Evolutionary conservation across 352 stramenopile genomes (phyloP).

Genomic region (Phytophthora meadii): DNA sequence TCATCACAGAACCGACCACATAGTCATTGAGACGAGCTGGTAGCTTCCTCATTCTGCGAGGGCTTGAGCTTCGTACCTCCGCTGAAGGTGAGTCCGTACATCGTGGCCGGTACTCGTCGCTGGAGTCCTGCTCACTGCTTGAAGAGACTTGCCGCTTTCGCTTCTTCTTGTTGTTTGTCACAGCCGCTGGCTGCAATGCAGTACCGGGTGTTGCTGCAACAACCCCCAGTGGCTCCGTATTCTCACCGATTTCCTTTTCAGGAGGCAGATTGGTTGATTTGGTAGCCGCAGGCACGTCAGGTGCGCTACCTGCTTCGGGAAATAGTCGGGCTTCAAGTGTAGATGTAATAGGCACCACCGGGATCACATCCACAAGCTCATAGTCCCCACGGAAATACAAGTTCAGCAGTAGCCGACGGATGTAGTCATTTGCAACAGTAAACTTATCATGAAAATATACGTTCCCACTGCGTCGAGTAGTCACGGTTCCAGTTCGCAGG

Average conservation of each 20-base stretch:
- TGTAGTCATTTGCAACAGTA: conserved; percentile 6
- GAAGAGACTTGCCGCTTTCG: background rate
- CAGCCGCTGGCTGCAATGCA: too few relatives aligned
- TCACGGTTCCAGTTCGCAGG: conserved; percentile 12
- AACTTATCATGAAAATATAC: conserved; percentile 13
- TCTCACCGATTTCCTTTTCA: too few relatives aligned
- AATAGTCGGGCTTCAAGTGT: background rate
- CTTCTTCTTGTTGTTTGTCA: background rate
- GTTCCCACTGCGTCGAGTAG: conserved; percentile 20
- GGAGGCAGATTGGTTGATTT: too few relatives aligned
- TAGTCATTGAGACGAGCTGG: conserved; percentile 3
- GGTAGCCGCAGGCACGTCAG: background rate
- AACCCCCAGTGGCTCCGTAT: too few relatives aligned
- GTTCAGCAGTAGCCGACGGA: conserved; percentile 14
- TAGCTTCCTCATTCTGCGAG: background rate
- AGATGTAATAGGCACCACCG: conserved; percentile 10
- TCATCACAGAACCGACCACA: conserved; percentile 11
- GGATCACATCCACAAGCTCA: conserved; percentile 2
- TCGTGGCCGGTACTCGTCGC: background rate
- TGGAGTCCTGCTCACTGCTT: conserved; percentile 1
- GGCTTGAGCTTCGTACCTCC: background rate
- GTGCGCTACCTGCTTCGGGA: background rate
- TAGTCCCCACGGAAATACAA: conserved; percentile 1
- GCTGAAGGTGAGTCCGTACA: background rate
- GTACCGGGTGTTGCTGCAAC: too few relatives aligned